These are phyloP conservation scores for Solanum etuberosum DNA, from an alignment of 257 asterid genomes.

Conservation along the genomic window DNA sequence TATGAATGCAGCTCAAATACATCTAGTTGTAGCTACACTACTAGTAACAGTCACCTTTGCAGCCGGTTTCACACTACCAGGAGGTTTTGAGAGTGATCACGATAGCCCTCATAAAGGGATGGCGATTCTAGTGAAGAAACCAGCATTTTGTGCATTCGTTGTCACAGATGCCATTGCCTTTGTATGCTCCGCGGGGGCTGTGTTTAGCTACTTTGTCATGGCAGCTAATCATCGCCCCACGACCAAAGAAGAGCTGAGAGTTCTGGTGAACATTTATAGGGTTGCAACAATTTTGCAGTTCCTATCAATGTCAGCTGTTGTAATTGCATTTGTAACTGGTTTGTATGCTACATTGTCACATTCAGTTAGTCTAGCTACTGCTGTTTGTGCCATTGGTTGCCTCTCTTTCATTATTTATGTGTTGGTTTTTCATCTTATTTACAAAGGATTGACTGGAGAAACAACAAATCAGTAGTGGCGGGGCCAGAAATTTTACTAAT, in stretches of 20 bases:
- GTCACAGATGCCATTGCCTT: slow-evolving; percentile 5
- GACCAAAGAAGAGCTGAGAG: not conserved
- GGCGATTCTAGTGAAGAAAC: slow-evolving; percentile 2
- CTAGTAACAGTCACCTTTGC: not conserved
- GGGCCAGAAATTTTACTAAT: not conserved
- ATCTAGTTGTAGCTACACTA: not conserved
- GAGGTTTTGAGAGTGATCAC: slow-evolving; percentile 1
- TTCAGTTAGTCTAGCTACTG: not conserved
- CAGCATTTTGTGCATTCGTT: slow-evolving; percentile 11
- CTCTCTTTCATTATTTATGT: not conserved
- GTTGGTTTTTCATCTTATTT: not conserved
- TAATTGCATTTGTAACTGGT: slow-evolving; percentile 10
- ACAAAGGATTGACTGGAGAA: not conserved
- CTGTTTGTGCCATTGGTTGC: not conserved
- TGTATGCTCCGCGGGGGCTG: slow-evolving; percentile 1
- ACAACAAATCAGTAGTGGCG: not conserved
- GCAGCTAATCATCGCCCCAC: not conserved
- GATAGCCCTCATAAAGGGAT: slow-evolving; percentile 1
- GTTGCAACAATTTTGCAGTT: not conserved
- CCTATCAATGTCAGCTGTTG: slow-evolving; percentile 9
- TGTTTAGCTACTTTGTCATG: not conserved
- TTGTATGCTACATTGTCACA: slow-evolving; percentile 5
- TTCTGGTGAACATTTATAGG: not conserved
- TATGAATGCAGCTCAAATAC: not conserved
- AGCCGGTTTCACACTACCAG: slow-evolving; percentile 12